These are phyloP conservation scores for Tylopilus sp. DNA, from an alignment of 1,284 basidiomycete genomes.

Conservation along the genomic window DNA sequence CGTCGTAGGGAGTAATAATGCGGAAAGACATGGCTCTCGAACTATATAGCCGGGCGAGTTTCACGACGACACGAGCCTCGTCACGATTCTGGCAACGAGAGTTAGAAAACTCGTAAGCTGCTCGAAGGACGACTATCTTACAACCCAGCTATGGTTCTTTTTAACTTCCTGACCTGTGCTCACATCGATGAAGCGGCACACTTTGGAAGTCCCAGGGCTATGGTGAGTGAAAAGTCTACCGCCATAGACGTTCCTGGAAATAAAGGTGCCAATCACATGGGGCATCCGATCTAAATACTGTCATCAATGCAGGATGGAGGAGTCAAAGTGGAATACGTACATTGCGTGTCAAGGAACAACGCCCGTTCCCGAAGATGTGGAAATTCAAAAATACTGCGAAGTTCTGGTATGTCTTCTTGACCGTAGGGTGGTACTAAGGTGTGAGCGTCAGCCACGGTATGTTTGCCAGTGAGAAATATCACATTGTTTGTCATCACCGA, in stretches of 20 bases:
- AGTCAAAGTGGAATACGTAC: slow-evolving; percentile 29
- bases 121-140: slow-evolving; percentile 8
- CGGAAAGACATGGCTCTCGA: slow-evolving; percentile 15
- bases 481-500: slow-evolving; percentile 78
- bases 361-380: slow-evolving; percentile 35
- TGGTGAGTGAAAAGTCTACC: slow-evolving; percentile 25
- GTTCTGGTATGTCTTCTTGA: slow-evolving; percentile 37
- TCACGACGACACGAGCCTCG: slow-evolving; percentile 27
- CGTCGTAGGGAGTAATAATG: slow-evolving; percentile 52
- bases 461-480: slow-evolving; percentile 18
- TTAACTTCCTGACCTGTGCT: slow-evolving; percentile 22
- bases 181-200: slow-evolving; percentile 32
- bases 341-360: slow-evolving; percentile 42
- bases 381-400: slow-evolving; percentile 46
- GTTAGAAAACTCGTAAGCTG: neutral
- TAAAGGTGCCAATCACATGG: slow-evolving; percentile 42
- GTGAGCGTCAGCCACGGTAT: slow-evolving; percentile 1
- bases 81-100: slow-evolving; percentile 15
- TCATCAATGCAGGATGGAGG: neutral
- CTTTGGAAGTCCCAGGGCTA: neutral
- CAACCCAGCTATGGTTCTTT: slow-evolving; percentile 27
- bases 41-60: slow-evolving; percentile 19
- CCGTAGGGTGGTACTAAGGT: slow-evolving; percentile 48
- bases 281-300: slow-evolving; percentile 49
- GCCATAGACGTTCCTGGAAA: slow-evolving; percentile 45